Evolutionary conservation across 352 stramenopile genomes (phyloP), one percentile per base, ranked within the genome.

Genomic region (Phytophthora ramorum): DNA sequence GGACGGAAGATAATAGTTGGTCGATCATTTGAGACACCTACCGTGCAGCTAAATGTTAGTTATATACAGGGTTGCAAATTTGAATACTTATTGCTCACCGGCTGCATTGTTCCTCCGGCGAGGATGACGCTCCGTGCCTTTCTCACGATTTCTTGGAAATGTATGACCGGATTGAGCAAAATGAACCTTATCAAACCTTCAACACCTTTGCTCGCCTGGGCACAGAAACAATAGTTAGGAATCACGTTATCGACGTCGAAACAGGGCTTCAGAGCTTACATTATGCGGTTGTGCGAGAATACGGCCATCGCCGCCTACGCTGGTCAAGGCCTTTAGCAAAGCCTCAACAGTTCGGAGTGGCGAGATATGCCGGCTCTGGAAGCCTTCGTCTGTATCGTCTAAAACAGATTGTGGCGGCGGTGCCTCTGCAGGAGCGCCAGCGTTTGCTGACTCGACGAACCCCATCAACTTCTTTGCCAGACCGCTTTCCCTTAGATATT

Each of bases 81-180:
- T 14, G 17, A 32, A 19, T 22, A 24, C 12, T 8, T 40, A 28
- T 28, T 52, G 63, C 69, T 55, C 68, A 96, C 89, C 16, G 98
- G 98, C 58, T 98, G 92, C 77, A 99, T 97, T 43, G 98, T 99
- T 41, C 98, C 98, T 69, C 98, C 98, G 13, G 98, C 95, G 7
- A 99, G 82, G 48, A 99, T 93, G 7, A 99, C 88, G 8, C 96
- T 96, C 49, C 97, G 87, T 12, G 97, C 85, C 64, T 99, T 89
- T 30, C 95, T 64, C 5, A 99, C 83, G n/a, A 99, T 92, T 63
- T 98, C 85, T 55, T 97, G 70, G 47, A 99, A 99, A 45, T 98
- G 90, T 5, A 88, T 84, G 0, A 86, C 88, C 12, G 97, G 97
- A 73, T 99, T 98, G 7, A 99, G 79, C 60, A 99, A 75, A 24